Conservation (phyloP, 805 yeast species). For the Candida mattraensis region DNA sequence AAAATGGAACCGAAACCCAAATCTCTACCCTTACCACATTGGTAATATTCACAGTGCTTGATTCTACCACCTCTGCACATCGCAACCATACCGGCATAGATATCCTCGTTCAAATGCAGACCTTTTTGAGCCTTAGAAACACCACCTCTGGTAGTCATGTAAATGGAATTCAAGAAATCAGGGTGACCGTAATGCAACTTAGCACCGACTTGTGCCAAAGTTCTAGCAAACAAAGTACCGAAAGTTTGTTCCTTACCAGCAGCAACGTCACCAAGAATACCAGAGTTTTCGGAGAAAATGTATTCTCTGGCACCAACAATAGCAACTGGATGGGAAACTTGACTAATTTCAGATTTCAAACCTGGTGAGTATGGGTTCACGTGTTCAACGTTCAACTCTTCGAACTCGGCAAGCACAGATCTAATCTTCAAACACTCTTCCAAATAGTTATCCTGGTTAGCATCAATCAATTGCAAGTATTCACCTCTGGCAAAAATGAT, state of each 20-base stretch:
- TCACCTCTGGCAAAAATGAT: slow-evolving; percentile 81
- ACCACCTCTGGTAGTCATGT: slow-evolving; percentile 87
- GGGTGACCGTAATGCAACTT: slow-evolving; percentile 89
- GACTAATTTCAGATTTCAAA: slow-evolving; percentile 54
- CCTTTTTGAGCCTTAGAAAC: slow-evolving; percentile 86
- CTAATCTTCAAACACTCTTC: slow-evolving; percentile 85
- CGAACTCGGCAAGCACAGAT: slow-evolving; percentile 80
- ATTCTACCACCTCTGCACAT: slow-evolving; percentile 82
- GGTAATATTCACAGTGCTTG: slow-evolving; percentile 84
- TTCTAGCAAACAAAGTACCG: slow-evolving; percentile 82
- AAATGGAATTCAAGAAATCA: slow-evolving; percentile 73
- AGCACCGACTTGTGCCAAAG: slow-evolving; percentile 82
- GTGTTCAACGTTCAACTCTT: slow-evolving; percentile 72
- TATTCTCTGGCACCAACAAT: slow-evolving; percentile 87
- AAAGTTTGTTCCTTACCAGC: slow-evolving; percentile 91
- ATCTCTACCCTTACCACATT: slow-evolving; percentile 91
- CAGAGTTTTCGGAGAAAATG: slow-evolving; percentile 82
- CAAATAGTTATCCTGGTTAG: slow-evolving; percentile 82
- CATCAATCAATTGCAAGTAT: slow-evolving; percentile 80
- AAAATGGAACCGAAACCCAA: slow-evolving; percentile 83
- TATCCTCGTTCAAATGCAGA: slow-evolving; percentile 82
- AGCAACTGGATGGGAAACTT: slow-evolving; percentile 66
- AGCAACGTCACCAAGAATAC: slow-evolving; percentile 84
- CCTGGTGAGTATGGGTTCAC: slow-evolving; percentile 80
- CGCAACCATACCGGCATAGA: slow-evolving; percentile 86